Conservation (phyloP, 768 basidiomycete species). For the Galerina sulciceps region DNA sequence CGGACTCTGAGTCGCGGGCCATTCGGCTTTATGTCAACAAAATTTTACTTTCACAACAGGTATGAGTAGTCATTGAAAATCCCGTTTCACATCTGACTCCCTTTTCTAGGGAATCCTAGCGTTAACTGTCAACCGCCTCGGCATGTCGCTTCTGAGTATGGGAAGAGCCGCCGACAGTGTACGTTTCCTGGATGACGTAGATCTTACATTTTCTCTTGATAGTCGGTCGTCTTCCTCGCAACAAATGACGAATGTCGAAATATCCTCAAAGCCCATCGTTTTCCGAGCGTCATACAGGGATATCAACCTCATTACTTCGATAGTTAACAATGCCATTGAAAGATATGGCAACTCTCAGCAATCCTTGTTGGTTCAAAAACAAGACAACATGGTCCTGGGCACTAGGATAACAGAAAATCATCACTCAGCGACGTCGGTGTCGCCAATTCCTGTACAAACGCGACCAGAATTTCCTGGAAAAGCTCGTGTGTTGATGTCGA, state of each 20-base stretch:
- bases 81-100: constrained; percentile 1
- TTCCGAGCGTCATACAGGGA: constrained; percentile 96
- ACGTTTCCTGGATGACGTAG: constrained; percentile 91
- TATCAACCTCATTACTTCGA: constrained; percentile 84
- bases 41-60: constrained; percentile 91
- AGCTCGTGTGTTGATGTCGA: constrained; percentile 59
- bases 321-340: constrained; percentile 85
- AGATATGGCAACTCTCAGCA: constrained; percentile 60
- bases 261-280: constrained; percentile 81
- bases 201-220: constrained; percentile 87
- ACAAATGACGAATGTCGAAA: constrained; percentile 82
- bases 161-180: constrained; percentile 81
- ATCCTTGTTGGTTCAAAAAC: constrained; percentile 13
- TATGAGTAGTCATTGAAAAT: constrained; percentile 24
- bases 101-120: constrained; percentile 74
- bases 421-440: not conserved
- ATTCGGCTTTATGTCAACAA: constrained; percentile 86
- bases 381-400: constrained; percentile 2
- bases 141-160: constrained; percentile 95
- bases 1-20: constrained; percentile 78
- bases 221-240: constrained; percentile 72
- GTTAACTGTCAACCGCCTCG: constrained; percentile 77
- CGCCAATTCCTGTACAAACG: not conserved
- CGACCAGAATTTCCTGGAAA: constrained; percentile 33
- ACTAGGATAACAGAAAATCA: not conserved